phyloP scores from a whole-genome alignment of 2,329 filamentous ascomycete genomes.

The Coniochaeta sp. region DNA sequence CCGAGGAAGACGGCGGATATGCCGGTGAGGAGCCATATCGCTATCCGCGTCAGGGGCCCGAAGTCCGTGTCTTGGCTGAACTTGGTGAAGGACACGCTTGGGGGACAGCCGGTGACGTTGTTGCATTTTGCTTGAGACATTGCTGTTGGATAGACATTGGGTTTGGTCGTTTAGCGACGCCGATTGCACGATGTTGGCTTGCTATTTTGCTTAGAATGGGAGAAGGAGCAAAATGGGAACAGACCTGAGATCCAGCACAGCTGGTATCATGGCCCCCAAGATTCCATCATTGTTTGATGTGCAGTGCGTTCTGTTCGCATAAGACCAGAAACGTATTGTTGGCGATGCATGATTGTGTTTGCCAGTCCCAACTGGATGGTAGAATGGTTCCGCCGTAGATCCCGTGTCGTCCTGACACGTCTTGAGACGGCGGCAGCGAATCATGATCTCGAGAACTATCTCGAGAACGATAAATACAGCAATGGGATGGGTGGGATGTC shows the following conservation, averaged over 20 bases:
- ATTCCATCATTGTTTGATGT: neutral
- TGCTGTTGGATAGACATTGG: neutral
- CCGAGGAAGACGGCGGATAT: neutral
- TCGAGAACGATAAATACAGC: neutral
- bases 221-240: neutral
- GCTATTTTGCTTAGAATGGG: neutral
- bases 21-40: constrained; percentile 2
- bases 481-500: neutral
- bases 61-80: neutral
- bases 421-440: neutral
- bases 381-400: neutral
- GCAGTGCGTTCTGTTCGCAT: neutral
- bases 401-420: neutral
- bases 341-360: neutral
- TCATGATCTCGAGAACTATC: neutral
- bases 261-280: neutral
- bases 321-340: neutral
- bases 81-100: neutral
- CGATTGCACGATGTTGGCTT: neutral
- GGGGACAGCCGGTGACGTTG: neutral
- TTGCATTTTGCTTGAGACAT: constrained; percentile 2
- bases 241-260: neutral
- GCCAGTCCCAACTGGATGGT: neutral
- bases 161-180: neutral
- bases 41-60: neutral